phyloP scores from a whole-genome alignment of 2,329 filamentous ascomycete genomes.

The Leptographium lundbergii region DNA sequence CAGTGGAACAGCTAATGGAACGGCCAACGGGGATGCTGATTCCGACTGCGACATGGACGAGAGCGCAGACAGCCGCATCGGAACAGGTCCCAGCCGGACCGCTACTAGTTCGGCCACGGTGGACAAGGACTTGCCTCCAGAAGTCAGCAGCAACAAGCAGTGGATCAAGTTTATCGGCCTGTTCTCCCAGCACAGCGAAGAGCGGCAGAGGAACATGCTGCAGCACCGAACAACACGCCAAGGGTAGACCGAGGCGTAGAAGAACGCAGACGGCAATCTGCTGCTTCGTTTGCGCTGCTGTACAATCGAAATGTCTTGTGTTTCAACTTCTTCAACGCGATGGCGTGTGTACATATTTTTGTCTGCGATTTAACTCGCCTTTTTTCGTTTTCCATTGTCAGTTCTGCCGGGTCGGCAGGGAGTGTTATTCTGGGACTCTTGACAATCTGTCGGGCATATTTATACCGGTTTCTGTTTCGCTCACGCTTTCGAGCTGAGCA shows the following conservation, averaged over 20 bases:
- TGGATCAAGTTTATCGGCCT: conserved; percentile 3
- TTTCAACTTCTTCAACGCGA: too few relatives aligned
- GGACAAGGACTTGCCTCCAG: conserved; percentile 3
- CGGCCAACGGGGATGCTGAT: background rate
- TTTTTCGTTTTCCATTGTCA: background rate
- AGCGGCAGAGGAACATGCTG: background rate
- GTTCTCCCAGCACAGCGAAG: conserved; percentile 4
- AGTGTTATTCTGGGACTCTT: too few relatives aligned
- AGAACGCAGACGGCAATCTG: background rate
- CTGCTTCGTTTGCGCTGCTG: background rate
- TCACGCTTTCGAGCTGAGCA: too few relatives aligned
- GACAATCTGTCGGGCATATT: too few relatives aligned
- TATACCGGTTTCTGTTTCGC: too few relatives aligned
- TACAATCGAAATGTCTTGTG: background rate
- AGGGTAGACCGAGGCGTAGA: background rate
- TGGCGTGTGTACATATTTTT: background rate
- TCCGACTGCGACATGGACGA: background rate
- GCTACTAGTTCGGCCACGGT: background rate
- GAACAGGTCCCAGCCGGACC: background rate
- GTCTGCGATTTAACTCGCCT: background rate
- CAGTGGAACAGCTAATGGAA: background rate
- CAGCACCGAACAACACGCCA: background rate
- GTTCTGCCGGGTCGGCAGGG: background rate
- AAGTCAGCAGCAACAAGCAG: conserved; percentile 1
- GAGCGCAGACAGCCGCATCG: background rate